phyloP scores from a whole-genome alignment of 805 yeast genomes.

The Yamadazyma sp. region DNA sequence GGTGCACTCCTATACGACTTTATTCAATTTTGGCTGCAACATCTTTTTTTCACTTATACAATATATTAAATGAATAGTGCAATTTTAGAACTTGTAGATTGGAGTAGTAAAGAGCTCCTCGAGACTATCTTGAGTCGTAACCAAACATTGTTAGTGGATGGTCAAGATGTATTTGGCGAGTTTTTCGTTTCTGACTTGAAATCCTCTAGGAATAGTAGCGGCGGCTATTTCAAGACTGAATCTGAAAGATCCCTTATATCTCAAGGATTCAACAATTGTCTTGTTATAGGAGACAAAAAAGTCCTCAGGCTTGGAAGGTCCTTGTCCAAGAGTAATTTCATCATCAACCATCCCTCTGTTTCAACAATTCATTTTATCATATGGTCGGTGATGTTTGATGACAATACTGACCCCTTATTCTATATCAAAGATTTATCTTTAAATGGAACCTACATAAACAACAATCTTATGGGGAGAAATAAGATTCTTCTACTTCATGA shows the following conservation, averaged over 20 bases:
- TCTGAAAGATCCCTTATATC: no score
- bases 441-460: conserved; percentile 51
- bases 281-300: neutral
- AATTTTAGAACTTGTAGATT: neutral
- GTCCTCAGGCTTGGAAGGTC: neutral
- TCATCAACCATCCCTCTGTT: conserved; percentile 34
- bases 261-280: no score
- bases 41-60: no score
- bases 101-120: neutral
- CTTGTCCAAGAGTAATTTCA: no score
- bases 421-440: conserved; percentile 50
- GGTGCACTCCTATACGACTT: conserved; percentile 2
- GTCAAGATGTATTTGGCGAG: neutral
- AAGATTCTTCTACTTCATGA: conserved; percentile 31
- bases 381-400: conserved; percentile 52
- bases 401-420: conserved; percentile 41
- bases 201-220: no score
- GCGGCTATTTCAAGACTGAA: no score
- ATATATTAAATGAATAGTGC: no score
- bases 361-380: conserved; percentile 47
- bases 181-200: no score
- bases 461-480: conserved; percentile 23
- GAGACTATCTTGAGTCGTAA: no score
- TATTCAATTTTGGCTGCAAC: no score
- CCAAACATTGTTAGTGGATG: no score